phyloP scores from a whole-genome alignment of 169 alveolate species.

The Plasmodium sp. region DNA sequence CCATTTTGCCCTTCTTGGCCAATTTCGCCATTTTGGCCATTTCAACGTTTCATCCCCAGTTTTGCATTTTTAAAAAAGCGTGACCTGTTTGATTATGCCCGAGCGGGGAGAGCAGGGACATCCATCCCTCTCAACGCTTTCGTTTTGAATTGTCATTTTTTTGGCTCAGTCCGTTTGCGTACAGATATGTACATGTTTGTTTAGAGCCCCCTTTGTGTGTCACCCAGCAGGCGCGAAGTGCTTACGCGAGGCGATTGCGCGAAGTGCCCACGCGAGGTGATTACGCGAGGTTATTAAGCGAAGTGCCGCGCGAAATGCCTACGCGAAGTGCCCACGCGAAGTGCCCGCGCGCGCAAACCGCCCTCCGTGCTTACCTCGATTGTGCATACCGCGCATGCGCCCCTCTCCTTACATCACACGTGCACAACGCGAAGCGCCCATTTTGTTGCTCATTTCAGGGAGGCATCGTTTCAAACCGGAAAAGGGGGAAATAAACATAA shows the following conservation, averaged over 20 bases:
- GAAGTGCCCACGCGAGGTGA: neutral
- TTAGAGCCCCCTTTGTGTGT: neutral
- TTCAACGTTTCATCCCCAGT: neutral
- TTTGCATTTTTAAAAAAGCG: neutral
- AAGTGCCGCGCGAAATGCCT: too few relatives aligned
- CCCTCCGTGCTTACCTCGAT: neutral
- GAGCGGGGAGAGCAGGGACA: neutral
- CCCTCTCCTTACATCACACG: neutral
- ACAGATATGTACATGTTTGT: neutral
- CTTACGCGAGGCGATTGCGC: neutral
- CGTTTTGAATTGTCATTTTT: neutral
- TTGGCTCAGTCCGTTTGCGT: neutral
- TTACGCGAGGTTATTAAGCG: neutral
- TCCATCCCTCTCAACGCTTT: neutral
- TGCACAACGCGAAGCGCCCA: neutral
- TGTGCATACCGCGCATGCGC: neutral
- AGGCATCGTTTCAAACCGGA: neutral
- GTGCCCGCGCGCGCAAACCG: neutral
- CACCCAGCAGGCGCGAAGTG: neutral
- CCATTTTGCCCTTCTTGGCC: neutral
- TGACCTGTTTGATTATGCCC: neutral
- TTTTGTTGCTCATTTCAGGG: neutral
- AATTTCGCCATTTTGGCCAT: neutral
- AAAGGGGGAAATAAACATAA: neutral
- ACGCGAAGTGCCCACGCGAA: neutral